Evolutionary conservation across 1,284 basidiomycete genomes (phyloP).

Genomic region (Coniferiporia sulphurascens): DNA sequence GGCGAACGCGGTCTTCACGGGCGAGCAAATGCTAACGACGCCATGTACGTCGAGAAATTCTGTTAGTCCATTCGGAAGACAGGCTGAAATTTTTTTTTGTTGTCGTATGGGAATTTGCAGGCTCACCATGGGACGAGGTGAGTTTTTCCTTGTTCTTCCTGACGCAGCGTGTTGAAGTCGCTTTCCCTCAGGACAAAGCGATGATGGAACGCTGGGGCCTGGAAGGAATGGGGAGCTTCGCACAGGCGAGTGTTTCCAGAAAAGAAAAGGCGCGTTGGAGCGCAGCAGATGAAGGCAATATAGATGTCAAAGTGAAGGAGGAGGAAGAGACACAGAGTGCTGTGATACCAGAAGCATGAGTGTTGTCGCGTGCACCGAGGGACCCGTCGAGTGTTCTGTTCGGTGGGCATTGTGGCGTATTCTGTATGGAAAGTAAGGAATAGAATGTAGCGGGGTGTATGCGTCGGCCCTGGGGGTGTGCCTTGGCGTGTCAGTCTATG

Average conservation of each 20-base stretch:
- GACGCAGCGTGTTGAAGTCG: not conserved
- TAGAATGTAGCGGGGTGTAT: not conserved
- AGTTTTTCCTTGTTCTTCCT: conserved; percentile 18
- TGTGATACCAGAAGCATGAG: conserved; percentile 1
- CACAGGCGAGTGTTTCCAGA: conserved; percentile 50
- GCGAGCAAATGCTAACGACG: conserved; percentile 95
- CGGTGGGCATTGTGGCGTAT: not conserved
- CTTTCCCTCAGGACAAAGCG: conserved; percentile 68
- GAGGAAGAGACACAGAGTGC: not conserved
- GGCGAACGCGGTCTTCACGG: conserved; percentile 97
- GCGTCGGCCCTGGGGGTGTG: not conserved
- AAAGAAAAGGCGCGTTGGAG: conserved; percentile 39
- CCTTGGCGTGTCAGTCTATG: too few relatives aligned
- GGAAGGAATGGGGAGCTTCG: conserved; percentile 85
- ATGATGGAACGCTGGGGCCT: conserved; percentile 95
- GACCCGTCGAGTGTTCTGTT: not conserved
- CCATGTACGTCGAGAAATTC: conserved; percentile 59
- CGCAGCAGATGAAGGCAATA: not conserved
- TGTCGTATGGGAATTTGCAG: conserved; percentile 31
- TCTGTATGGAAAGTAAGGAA: conserved; percentile 2
- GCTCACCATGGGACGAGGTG: conserved; percentile 84
- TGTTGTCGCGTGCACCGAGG: too few relatives aligned
- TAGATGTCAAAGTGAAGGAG: not conserved
- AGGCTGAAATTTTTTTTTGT: conserved; percentile 16
- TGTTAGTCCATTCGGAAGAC: conserved; percentile 12